Evolutionary conservation across 2,329 filamentous ascomycete species (phyloP).

Genomic region (Cladosporium sp.): DNA sequence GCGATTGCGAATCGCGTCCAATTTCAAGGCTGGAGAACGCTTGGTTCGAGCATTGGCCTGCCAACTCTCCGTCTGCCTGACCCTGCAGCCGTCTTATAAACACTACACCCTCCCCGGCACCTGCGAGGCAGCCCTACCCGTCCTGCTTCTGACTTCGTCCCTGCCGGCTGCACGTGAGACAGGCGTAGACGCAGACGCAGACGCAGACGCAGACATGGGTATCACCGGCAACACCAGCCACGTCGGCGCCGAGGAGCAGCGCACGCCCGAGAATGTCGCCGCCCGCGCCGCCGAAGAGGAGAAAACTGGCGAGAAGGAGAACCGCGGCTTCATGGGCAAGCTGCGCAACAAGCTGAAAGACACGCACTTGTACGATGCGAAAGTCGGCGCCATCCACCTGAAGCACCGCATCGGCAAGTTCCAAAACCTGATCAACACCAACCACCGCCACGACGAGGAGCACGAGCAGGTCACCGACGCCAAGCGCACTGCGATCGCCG

Average conservation of each 20-base stretch:
- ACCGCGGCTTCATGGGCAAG: slow-evolving; percentile 10
- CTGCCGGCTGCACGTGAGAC: not conserved
- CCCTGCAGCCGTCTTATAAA: not conserved
- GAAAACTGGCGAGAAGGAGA: not conserved
- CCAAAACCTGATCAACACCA: slow-evolving; percentile 66
- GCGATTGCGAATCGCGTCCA: no score
- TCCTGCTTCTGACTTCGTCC: not conserved
- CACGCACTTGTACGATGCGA: slow-evolving; percentile 33
- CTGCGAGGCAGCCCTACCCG: not conserved
- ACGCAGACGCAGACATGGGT: not conserved
- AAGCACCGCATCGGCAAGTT: slow-evolving; percentile 61
- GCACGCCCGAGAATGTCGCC: not conserved
- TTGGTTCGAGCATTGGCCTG: not conserved
- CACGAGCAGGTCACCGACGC: slow-evolving; percentile 79
- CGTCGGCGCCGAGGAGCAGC: not conserved
- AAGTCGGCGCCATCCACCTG: slow-evolving; percentile 51
- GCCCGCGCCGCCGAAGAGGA: not conserved
- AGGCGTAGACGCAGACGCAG: not conserved
- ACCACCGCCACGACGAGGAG: slow-evolving; percentile 89
- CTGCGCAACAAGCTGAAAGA: slow-evolving; percentile 42
- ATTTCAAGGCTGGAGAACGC: no score
- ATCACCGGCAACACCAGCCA: slow-evolving; percentile 1
- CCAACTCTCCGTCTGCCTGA: not conserved
- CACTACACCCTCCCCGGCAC: not conserved
- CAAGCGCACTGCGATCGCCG: slow-evolving; percentile 65